Evolutionary conservation across 2,329 filamentous ascomycete genomes (phyloP), one percentile per base, ranked within the genome.

Genomic region (Cercospora sp.): DNA sequence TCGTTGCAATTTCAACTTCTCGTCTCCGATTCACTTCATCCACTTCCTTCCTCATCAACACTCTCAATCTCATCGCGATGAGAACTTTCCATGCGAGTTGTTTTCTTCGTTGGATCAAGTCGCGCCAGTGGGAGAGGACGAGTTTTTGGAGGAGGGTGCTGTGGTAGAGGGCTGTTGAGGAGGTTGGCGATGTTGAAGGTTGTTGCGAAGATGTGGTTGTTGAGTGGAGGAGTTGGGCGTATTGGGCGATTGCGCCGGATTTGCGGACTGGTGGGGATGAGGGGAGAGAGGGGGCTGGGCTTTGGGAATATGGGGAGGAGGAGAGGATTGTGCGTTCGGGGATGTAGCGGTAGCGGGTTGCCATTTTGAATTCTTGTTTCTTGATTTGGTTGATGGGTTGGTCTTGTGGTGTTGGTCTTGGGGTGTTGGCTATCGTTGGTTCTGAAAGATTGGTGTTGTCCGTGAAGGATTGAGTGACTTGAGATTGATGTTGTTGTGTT

Each of bases 321-420:
- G 51, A 45, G 5, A 36, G 60, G 23, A 66, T 51, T 28, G 55
- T 59, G 51, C 58, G 58, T 18, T 60, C 60, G 31, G 64, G 51
- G 59, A 62, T 18, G 42, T 67, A 64, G 51, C 65, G 65, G 65
- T 63, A 67, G 55, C 65, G 55, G 65, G 63, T 51, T 63, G 65
- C 59, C n/a, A 60, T 60, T 60, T 60, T 67, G 20, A n/a, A 63
- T 31, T 62, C 10, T 31, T 10, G 30, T 10, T 33, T 9, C 31
- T 33, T 4, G 31, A 2, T 33, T 10, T 26, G 48, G 16, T 39
- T 39, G 33, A 12, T 39, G 5, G 33, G 13, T 39, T n/a, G 16
- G 36, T 36, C 45, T 51, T 51, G 45, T 51, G 45, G 5, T 51
- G 45, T 20, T 23, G 48, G 8, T n/a, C n/a, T n/a, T n/a, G n/a